These are phyloP conservation scores for Colletotrichum spaethianum DNA, from an alignment of 2,329 filamentous ascomycete species.

Conservation along the genomic window DNA sequence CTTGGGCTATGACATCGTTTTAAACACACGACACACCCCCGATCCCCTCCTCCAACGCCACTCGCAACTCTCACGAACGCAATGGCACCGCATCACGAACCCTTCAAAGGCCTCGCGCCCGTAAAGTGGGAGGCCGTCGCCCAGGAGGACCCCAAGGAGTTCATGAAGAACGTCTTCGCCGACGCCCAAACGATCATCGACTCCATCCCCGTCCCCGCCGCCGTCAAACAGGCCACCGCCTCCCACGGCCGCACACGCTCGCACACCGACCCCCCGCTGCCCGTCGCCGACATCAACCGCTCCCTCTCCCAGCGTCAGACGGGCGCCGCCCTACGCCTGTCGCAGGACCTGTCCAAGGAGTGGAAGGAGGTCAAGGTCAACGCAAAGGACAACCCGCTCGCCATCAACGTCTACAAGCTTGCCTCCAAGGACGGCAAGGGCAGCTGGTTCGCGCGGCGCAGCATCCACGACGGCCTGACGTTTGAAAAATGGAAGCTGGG, in stretches of 20 bases:
- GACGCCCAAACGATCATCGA: constrained; percentile 81
- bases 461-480: constrained; percentile 82
- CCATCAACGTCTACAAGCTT: constrained; percentile 85
- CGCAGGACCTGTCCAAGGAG: constrained; percentile 77
- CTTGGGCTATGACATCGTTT: constrained; percentile 35
- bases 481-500: constrained; percentile 85
- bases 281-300: constrained; percentile 65
- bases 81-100: constrained; percentile 73
- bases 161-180: constrained; percentile 72
- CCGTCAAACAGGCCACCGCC: constrained; percentile 55
- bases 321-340: constrained; percentile 61
- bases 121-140: constrained; percentile 65
- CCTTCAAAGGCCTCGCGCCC: constrained; percentile 70
- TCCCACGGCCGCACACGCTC: constrained; percentile 66
- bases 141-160: constrained; percentile 64
- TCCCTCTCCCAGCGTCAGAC: constrained; percentile 57
- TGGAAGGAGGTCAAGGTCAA: constrained; percentile 90
- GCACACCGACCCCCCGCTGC: constrained; percentile 68
- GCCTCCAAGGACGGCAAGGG: constrained; percentile 84
- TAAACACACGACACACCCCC: constrained; percentile 7
- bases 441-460: constrained; percentile 90
- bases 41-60: not conserved
- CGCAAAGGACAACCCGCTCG: constrained; percentile 80
- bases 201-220: constrained; percentile 74
- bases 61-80: not conserved